Percentiles rank a stretch among this genome's conserved stretches.
Evolutionary conservation across 2,329 filamentous ascomycete species (phyloP).

Genomic region (Aspergillus japonicus): DNA sequence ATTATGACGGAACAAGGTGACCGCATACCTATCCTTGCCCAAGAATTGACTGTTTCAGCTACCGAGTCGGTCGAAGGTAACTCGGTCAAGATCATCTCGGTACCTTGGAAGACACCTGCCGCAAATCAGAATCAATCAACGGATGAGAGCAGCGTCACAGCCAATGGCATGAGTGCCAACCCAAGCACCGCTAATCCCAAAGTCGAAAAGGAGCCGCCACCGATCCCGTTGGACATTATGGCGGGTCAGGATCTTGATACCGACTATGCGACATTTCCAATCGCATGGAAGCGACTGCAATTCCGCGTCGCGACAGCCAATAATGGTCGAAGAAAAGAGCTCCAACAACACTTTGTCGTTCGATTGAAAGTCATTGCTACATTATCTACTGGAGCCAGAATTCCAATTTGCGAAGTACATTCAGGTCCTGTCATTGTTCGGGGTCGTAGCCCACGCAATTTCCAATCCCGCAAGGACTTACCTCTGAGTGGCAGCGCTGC

Average conservation of each 20-base stretch:
- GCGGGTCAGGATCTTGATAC: conserved; percentile 69
- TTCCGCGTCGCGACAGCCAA: conserved; percentile 95
- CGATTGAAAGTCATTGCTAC: conserved; percentile 83
- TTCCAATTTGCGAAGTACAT: conserved; percentile 76
- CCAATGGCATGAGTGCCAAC: conserved; percentile 22
- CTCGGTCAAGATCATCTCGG: conserved; percentile 87
- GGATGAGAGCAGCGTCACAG: conserved; percentile 27
- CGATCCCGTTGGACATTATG: conserved; percentile 70
- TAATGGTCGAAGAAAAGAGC: conserved; percentile 88
- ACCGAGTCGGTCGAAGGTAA: conserved; percentile 95
- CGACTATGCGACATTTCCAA: conserved; percentile 85
- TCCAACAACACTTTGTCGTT: conserved; percentile 94
- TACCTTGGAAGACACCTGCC: conserved; percentile 95
- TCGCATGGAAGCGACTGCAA: conserved; percentile 90
- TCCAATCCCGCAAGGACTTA: conserved; percentile 90
- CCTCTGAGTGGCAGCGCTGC: conserved; percentile 77
- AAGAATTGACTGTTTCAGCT: conserved; percentile 85
- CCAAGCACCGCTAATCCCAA: conserved; percentile 47
- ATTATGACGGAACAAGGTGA: conserved; percentile 82
- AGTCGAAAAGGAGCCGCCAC: conserved; percentile 79
- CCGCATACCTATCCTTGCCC: conserved; percentile 74
- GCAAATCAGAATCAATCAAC: conserved; percentile 60
- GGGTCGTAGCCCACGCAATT: conserved; percentile 89
- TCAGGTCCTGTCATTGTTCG: conserved; percentile 92
- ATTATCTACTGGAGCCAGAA: conserved; percentile 76